Conservation (phyloP, 805 yeast species). For the Grigorovia transvaalensis region DNA sequence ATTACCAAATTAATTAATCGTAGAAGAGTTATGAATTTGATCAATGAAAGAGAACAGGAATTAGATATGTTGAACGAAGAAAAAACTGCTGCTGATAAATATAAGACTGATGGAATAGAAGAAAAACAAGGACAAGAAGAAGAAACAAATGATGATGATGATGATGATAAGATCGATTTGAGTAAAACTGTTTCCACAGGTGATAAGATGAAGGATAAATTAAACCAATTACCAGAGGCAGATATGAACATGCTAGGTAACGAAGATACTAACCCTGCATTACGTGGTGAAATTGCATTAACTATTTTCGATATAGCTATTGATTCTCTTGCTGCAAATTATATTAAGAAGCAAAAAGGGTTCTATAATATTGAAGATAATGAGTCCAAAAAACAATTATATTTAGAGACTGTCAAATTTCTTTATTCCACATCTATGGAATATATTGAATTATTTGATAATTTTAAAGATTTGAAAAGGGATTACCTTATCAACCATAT, state of each 20-base stretch:
- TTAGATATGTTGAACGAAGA: conserved; percentile 31
- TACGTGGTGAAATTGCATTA: conserved; percentile 62
- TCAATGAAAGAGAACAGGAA: conserved; percentile 63
- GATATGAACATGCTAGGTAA: conserved; percentile 78
- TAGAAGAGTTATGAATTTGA: conserved; percentile 69
- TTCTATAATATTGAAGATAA: conserved; percentile 24
- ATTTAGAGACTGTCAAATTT: conserved; percentile 19
- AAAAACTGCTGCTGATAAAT: conserved; percentile 7
- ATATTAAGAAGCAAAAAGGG: conserved; percentile 26
- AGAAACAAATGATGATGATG: conserved; percentile 29
- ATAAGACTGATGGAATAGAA: conserved; percentile 24
- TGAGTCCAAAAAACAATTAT: conserved; percentile 27
- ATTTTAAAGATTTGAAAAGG: conserved; percentile 61
- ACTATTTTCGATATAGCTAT: conserved; percentile 61
- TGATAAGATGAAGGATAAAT: conserved; percentile 49
- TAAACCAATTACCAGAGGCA: conserved; percentile 74
- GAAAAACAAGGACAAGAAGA: conserved; percentile 29
- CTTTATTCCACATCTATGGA: conserved; percentile 35
- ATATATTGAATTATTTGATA: conserved; percentile 52
- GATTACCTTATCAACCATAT: conserved; percentile 57
- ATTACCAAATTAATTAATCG: conserved; percentile 75
- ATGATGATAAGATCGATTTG: conserved; percentile 4
- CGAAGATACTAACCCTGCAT: conserved; percentile 72
- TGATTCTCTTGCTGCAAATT: conserved; percentile 33
- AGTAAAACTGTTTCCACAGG: conserved; percentile 40